Evolutionary conservation across 352 stramenopile species (phyloP).

Genomic region (Phytophthora cactorum): DNA sequence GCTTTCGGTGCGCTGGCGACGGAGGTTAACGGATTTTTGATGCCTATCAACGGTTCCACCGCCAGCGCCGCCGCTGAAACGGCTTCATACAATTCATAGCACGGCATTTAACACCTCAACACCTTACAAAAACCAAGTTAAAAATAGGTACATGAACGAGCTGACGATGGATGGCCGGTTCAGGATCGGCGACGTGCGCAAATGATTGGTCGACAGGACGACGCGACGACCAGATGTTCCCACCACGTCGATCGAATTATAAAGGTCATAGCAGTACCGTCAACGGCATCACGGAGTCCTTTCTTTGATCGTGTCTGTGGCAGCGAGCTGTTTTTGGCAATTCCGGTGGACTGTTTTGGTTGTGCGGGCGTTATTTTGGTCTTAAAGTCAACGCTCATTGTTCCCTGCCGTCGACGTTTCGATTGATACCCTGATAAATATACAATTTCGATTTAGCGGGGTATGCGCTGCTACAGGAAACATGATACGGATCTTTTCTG

Average conservation of each 20-base stretch:
- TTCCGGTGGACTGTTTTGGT: neutral
- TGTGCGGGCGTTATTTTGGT: neutral
- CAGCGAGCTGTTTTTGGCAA: neutral
- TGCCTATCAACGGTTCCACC: neutral
- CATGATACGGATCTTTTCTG: slow-evolving; percentile 13
- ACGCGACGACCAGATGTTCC: slow-evolving; percentile 13
- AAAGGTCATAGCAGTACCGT: slow-evolving; percentile 8
- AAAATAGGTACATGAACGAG: slow-evolving; percentile 6
- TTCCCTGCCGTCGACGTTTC: neutral
- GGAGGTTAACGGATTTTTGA: slow-evolving; percentile 9
- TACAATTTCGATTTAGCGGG: neutral
- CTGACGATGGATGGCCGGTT: slow-evolving; percentile 3
- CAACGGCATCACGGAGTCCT: neutral
- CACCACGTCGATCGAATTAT: slow-evolving; percentile 1
- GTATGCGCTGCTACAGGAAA: neutral
- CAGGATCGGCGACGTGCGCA: slow-evolving; percentile 10
- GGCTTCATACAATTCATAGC: neutral
- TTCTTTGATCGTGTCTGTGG: neutral
- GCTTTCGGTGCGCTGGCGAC: slow-evolving; percentile 16
- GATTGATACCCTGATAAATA: neutral
- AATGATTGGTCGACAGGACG: slow-evolving; percentile 17
- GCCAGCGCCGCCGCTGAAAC: neutral
- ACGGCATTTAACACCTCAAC: slow-evolving; percentile 1
- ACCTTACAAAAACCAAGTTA: slow-evolving; percentile 1
- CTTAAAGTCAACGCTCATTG: neutral